Percentiles rank a stretch among this genome's conserved stretches.
Evolutionary conservation across 2,329 filamentous ascomycete species (phyloP).

Genomic region (Fusarium albosuccineum): DNA sequence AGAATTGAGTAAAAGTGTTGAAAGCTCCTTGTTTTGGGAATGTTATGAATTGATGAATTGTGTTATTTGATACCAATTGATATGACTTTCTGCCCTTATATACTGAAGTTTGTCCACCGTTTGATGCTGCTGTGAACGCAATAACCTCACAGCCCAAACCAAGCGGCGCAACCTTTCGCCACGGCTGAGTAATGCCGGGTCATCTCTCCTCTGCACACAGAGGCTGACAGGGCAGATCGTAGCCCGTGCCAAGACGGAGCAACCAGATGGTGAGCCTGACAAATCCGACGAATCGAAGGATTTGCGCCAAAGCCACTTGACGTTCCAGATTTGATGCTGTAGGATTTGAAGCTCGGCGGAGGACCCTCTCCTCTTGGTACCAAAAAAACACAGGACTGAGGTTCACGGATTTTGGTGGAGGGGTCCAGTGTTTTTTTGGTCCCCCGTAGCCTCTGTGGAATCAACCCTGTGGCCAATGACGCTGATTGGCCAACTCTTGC

Average conservation of each 20-base stretch:
- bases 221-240: not conserved
- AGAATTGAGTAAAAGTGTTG: fast-evolving
- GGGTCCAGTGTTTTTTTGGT: too few relatives aligned
- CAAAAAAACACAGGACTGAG: too few relatives aligned
- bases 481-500: too few relatives aligned
- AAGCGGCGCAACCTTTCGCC: not conserved
- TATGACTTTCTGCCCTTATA: not conserved
- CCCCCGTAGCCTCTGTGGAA: too few relatives aligned
- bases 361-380: too few relatives aligned
- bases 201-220: not conserved
- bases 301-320: not conserved
- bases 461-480: too few relatives aligned
- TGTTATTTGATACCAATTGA: not conserved
- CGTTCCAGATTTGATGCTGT: too few relatives aligned
- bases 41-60: not conserved
- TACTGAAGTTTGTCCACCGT: not conserved
- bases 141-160: not conserved
- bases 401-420: too few relatives aligned
- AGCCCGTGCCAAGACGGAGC: constrained; percentile 15
- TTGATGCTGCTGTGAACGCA: not conserved
- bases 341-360: too few relatives aligned
- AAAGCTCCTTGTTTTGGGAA: too few relatives aligned
- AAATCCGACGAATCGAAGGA: constrained; percentile 25
- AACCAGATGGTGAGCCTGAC: constrained; percentile 31
- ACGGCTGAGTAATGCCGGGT: constrained; percentile 6